Evolutionary conservation across 805 yeast species (phyloP).

Genomic region (Helenozyma rhizophorensis): DNA sequence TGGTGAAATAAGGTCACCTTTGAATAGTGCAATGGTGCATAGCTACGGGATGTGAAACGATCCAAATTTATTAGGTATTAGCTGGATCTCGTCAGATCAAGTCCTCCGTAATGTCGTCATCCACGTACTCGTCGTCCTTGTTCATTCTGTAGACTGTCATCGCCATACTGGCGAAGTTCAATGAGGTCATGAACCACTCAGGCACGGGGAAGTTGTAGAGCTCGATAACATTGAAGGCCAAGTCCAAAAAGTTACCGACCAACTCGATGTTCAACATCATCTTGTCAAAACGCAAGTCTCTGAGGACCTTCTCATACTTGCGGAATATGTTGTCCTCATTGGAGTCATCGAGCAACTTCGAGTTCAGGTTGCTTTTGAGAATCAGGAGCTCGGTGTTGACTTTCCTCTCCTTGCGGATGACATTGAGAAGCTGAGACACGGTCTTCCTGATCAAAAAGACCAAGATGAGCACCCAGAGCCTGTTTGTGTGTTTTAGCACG

Average conservation of each 20-base stretch:
- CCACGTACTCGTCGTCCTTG: constrained; percentile 42
- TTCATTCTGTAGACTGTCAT: constrained; percentile 48
- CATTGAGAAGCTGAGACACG: constrained; percentile 37
- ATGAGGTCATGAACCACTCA: constrained; percentile 37
- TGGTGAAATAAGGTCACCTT: too few relatives aligned
- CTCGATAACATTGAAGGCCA: constrained; percentile 38
- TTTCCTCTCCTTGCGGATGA: constrained; percentile 34
- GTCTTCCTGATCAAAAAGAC: constrained; percentile 40
- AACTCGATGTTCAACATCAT: constrained; percentile 38
- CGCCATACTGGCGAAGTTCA: constrained; percentile 40
- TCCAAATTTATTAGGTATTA: not conserved
- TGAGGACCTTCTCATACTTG: constrained; percentile 36
- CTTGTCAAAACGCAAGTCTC: constrained; percentile 40
- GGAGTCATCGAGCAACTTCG: constrained; percentile 15
- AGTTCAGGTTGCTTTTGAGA: constrained; percentile 19
- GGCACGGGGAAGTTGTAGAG: constrained; percentile 33
- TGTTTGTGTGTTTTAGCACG: constrained; percentile 38
- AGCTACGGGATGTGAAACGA: not conserved
- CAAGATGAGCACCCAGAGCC: constrained; percentile 39
- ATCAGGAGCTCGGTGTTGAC: constrained; percentile 34
- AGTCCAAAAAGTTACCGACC: constrained; percentile 38
- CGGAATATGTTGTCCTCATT: constrained; percentile 22
- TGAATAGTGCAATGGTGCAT: too few relatives aligned
- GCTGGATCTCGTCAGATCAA: constrained; percentile 28
- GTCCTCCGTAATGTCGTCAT: constrained; percentile 41